Base-by-base conservation (phyloP, 441 rosid genomes). In the Eruca vesicaria region DNA sequence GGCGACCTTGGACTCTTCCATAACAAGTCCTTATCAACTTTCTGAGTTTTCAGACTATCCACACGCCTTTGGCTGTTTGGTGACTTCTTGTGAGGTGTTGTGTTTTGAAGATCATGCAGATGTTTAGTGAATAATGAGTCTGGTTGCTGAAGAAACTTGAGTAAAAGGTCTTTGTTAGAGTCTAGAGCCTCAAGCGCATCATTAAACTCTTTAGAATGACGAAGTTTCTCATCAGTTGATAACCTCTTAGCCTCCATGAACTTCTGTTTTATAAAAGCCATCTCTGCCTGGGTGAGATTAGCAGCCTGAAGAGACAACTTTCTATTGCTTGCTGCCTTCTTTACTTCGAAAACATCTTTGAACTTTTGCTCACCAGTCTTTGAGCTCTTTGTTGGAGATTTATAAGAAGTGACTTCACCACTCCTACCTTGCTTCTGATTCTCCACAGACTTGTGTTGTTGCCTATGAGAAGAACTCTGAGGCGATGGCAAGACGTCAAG, bases 291-390 rank as follows among this genome's bases (percentile, higher is more conserved):
- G 0, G 86, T 78, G 55, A 82, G 82, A 78, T 85, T 82, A 60
- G 84, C 75, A 71, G 73, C 81, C 26, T 69, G 83, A 31, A 76
- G 79, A 48, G 78, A 71, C 10, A 79, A 74, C 76, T 73, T 73
- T 75, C 78, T 72, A 41, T 63, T 69, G 69, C 72, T 82, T 76
- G 70, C 86, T 73, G 76, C 79, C 80, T 79, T 98, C 58, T 84
- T 74, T 78, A 96, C 98, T 84, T 96, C 99, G 62, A 80, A 94
- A 50, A 96, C 97, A 83, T 96, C 99, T 83, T 94, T 94, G 68
- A 92, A 96, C 68, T 94, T 96, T 64, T 86, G 88, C 58, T 92
- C 95, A 57, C 85, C 90, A 57, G 85, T 88, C 81, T 82, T 90
- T n/a, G 93, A 90, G 84, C 88, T 86, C 75, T 83, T 88, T 78